Percentiles rank a stretch among this genome's conserved stretches.
Conservation (phyloP, 768 basidiomycete genomes). For the Lentinula guzmanii region DNA sequence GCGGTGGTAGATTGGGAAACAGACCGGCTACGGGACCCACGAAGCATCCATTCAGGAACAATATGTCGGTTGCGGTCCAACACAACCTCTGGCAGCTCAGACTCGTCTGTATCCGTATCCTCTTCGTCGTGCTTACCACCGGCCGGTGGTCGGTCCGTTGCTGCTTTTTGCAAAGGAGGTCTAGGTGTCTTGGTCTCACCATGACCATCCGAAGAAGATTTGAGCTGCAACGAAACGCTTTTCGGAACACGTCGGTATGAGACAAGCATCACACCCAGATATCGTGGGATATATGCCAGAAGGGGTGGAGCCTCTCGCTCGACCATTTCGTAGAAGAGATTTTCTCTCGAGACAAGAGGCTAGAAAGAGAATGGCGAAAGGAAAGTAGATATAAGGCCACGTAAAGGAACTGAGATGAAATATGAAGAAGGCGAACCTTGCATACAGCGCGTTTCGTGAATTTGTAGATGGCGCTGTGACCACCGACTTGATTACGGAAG, state of each 20-base stretch:
- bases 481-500: constrained; percentile 97
- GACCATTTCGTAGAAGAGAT: constrained; percentile 95
- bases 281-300: constrained; percentile 93
- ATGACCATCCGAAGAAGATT: background rate
- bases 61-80: constrained; percentile 94
- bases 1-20: constrained; percentile 41
- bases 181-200: background rate
- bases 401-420: background rate
- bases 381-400: background rate
- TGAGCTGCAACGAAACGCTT: constrained; percentile 15
- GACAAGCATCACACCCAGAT: constrained; percentile 97
- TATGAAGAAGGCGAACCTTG: constrained; percentile 39
- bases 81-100: constrained; percentile 91
- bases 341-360: constrained; percentile 96
- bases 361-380: constrained; percentile 23
- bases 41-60: constrained; percentile 86
- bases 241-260: constrained; percentile 81
- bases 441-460: constrained; percentile 97
- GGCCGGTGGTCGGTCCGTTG: constrained; percentile 6
- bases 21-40: constrained; percentile 34
- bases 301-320: constrained; percentile 91
- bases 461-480: constrained; percentile 95
- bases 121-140: constrained; percentile 20
- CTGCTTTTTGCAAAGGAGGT: background rate
- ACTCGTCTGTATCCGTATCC: constrained; percentile 52